A percentile compares a stretch with the other conserved stretches of the same genome.
Evolutionary conservation across 352 stramenopile genomes (phyloP).

Genomic region (Pythium apleroticum): DNA sequence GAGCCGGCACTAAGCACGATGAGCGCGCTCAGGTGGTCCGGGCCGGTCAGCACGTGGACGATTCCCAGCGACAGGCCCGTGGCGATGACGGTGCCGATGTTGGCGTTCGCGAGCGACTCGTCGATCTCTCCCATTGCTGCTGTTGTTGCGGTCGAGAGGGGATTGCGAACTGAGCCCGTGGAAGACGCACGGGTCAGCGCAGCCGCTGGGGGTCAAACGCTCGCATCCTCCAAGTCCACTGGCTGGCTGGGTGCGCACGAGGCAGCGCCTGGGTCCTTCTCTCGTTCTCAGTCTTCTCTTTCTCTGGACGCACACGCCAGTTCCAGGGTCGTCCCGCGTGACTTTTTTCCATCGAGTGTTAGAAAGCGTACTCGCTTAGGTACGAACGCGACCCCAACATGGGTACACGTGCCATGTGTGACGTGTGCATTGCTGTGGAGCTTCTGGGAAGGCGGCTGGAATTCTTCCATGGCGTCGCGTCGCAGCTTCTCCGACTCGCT

Average conservation of each 20-base stretch:
- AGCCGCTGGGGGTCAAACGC: too few relatives aligned
- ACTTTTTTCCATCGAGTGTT: not conserved
- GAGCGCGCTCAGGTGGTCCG: slow-evolving; percentile 88
- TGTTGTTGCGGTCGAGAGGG: not conserved
- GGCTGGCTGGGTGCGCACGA: not conserved
- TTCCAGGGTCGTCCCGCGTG: not conserved
- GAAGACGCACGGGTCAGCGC: too few relatives aligned
- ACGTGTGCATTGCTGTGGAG: not conserved
- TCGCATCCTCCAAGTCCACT: not conserved
- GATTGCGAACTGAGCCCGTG: slow-evolving; percentile 12
- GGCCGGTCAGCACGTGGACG: slow-evolving; percentile 62
- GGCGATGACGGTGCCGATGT: slow-evolving; percentile 42
- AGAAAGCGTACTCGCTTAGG: not conserved
- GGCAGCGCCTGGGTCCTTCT: not conserved
- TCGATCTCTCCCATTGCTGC: slow-evolving; percentile 37
- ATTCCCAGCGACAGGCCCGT: slow-evolving; percentile 52
- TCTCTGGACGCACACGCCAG: not conserved
- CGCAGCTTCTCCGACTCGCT: not conserved
- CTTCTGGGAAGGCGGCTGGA: not conserved
- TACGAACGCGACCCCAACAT: not conserved
- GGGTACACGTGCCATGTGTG: not conserved
- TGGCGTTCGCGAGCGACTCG: slow-evolving; percentile 34
- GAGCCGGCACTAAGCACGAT: slow-evolving; percentile 76
- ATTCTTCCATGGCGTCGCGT: not conserved
- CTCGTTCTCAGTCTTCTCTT: not conserved